These are phyloP conservation scores for Paramecium pentaurelia DNA, from an alignment of 73 alveolate species.

Conservation along the genomic window DNA sequence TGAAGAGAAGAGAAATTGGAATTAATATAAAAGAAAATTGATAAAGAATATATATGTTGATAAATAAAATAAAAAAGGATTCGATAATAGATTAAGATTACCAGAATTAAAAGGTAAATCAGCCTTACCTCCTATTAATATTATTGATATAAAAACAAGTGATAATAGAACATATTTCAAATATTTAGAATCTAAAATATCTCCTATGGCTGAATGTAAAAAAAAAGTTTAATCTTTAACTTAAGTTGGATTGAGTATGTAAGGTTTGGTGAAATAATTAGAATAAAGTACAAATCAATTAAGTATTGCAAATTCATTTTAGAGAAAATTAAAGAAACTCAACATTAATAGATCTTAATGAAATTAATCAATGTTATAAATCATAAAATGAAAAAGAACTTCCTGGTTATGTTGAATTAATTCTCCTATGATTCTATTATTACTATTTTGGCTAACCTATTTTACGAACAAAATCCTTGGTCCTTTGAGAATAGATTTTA, in stretches of 20 bases:
- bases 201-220: constrained; percentile 35
- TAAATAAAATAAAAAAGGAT: constrained; percentile 57
- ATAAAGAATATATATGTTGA: constrained; percentile 30
- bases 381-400: constrained; percentile 49
- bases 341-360: constrained; percentile 31
- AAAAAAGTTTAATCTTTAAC: background rate
- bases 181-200: constrained; percentile 39
- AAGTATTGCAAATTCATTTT: constrained; percentile 3
- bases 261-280: background rate
- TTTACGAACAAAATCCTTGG: constrained; percentile 35
- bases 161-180: constrained; percentile 54
- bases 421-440: background rate
- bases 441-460: background rate
- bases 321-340: constrained; percentile 33
- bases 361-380: constrained; percentile 21
- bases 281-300: background rate
- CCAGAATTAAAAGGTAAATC: constrained; percentile 36
- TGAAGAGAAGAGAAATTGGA: constrained; percentile 58
- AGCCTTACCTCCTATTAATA: constrained; percentile 40
- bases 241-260: background rate
- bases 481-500: constrained; percentile 16
- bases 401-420: constrained; percentile 27
- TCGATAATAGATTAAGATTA: constrained; percentile 35
- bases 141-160: constrained; percentile 55
- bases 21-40: constrained; percentile 5